Percentiles rank a stretch among this genome's conserved stretches.
Evolutionary conservation across 2,329 filamentous ascomycete species (phyloP).

Genomic region (Neonectria sp.): DNA sequence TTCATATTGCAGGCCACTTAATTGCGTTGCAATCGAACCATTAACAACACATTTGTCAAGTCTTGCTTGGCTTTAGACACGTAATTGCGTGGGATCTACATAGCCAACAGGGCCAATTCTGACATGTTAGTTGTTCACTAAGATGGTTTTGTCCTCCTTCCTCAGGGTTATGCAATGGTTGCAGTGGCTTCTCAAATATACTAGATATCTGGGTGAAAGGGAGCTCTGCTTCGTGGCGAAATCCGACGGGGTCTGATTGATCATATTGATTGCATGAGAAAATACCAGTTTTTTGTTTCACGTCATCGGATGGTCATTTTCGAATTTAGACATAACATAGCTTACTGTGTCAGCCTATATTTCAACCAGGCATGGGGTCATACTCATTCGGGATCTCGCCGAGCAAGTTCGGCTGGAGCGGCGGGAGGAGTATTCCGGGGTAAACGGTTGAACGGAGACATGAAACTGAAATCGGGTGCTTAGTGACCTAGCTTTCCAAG

Average conservation of each 20-base stretch:
- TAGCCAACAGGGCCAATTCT: background rate
- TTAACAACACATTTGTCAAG: background rate
- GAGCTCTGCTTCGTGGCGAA: background rate
- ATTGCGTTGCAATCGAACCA: too few relatives aligned
- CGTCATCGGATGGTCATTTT: background rate
- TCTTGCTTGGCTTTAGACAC: too few relatives aligned
- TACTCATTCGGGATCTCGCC: background rate
- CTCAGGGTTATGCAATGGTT: background rate
- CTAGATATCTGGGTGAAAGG: background rate
- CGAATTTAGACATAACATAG: background rate
- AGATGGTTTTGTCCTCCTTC: background rate
- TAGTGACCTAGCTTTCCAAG: background rate
- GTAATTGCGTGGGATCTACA: background rate
- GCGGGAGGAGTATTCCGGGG: conserved; percentile 8
- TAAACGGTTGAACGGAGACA: conserved; percentile 9
- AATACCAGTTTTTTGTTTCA: background rate
- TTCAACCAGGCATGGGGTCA: background rate
- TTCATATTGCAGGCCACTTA: too few relatives aligned
- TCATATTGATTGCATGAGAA: background rate
- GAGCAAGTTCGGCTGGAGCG: conserved; percentile 16
- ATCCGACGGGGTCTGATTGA: background rate
- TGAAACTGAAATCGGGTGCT: conserved; percentile 17
- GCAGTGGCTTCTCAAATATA: background rate
- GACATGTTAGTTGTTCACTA: background rate
- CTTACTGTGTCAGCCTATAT: background rate